Evolutionary conservation across 345 rosid species (phyloP).

Genomic region (Hibiscus trionum): DNA sequence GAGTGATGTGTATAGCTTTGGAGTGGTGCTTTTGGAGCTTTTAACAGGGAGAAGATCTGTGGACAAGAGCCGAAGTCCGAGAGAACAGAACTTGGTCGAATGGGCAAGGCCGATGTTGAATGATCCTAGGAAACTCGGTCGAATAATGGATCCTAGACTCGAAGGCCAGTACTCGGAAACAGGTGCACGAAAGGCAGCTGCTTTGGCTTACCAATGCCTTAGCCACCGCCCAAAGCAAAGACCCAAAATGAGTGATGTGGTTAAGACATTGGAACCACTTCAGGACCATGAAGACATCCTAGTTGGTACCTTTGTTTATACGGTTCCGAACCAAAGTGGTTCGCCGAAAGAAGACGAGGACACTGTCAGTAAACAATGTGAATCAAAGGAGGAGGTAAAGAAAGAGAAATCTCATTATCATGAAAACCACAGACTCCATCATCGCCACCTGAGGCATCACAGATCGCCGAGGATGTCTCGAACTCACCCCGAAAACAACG

Average conservation of each 20-base stretch:
- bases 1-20: conserved; percentile 71
- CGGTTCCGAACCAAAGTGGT: conserved; percentile 38
- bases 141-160: conserved; percentile 83
- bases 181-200: conserved; percentile 71
- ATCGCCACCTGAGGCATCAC: conserved; percentile 14
- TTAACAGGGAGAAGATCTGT: conserved; percentile 53
- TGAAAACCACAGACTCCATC: neutral
- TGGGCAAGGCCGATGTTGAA: conserved; percentile 71
- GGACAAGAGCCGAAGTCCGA: conserved; percentile 45
- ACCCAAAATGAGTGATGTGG: conserved; percentile 57
- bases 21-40: conserved; percentile 59
- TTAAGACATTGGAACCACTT: conserved; percentile 55
- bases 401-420: conserved; percentile 29
- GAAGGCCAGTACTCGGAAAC: conserved; percentile 85
- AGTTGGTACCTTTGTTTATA: conserved; percentile 54
- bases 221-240: conserved; percentile 73
- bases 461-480: conserved; percentile 26
- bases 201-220: conserved; percentile 71
- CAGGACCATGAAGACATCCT: conserved; percentile 48
- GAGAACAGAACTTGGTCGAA: conserved; percentile 56
- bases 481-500: conserved; percentile 17
- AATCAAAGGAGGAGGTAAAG: conserved; percentile 26
- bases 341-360: conserved; percentile 14
- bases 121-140: conserved; percentile 48
- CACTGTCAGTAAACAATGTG: conserved; percentile 18